Percentiles rank a stretch among this genome's conserved stretches.
These are phyloP conservation scores for Trichoderma sp. DNA, from an alignment of 2,329 filamentous ascomycete species.

Conservation along the genomic window DNA sequence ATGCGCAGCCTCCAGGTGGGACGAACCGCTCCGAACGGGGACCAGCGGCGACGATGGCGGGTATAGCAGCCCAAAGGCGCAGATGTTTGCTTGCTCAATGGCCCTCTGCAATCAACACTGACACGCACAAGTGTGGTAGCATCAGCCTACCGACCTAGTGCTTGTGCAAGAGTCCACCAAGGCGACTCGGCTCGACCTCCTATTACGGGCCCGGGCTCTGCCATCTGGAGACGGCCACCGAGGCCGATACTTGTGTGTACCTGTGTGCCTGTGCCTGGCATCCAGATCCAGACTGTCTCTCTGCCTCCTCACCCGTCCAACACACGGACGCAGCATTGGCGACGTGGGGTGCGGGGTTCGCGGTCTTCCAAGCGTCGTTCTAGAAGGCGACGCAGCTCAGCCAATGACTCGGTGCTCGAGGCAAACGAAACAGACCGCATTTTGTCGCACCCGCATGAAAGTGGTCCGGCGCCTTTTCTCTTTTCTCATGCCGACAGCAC, in stretches of 20 bases:
- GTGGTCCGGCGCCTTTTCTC: background rate
- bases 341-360: slow-evolving; percentile 26
- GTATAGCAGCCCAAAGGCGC: background rate
- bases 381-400: slow-evolving; percentile 18
- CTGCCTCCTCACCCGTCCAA: background rate
- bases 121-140: background rate
- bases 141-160: background rate
- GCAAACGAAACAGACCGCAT: slow-evolving; percentile 10
- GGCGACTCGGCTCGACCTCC: background rate
- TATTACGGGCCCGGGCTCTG: background rate
- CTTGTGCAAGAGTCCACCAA: background rate
- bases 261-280: background rate
- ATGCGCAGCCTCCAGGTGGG: slow-evolving; percentile 28
- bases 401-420: slow-evolving; percentile 10
- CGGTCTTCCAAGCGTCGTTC: slow-evolving; percentile 20
- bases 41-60: slow-evolving; percentile 22
- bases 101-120: background rate
- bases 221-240: background rate
- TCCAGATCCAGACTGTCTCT: background rate
- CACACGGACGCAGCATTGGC: background rate
- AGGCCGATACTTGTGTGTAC: background rate
- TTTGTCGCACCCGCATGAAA: background rate
- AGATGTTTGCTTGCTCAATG: background rate
- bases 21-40: slow-evolving; percentile 29
- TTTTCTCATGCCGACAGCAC: background rate